Evolutionary conservation across 2,329 filamentous ascomycete genomes (phyloP), one percentile per base, ranked within the genome.

Genomic region (Neofusicoccum ribis): DNA sequence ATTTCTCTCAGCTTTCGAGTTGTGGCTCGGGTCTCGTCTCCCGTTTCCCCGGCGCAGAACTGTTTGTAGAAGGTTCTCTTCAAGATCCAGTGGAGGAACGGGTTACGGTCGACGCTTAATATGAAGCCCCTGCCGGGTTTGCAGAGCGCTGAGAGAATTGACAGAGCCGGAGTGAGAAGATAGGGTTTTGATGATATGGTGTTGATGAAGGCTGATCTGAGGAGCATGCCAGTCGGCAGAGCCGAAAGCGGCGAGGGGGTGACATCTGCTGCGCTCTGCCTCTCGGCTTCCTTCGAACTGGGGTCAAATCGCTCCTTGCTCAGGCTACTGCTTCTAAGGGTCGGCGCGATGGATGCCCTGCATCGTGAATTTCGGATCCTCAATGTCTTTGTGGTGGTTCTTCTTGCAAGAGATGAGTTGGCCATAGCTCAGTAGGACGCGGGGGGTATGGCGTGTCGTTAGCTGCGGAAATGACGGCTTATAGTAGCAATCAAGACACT

Each of bases 41-140:
- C 82, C 51, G 86, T 90, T 76, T 93, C 90, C 46, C 93, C 93
- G 0, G 92, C 92, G 76, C 93, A 97, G 75, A 96, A 97, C 72
- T 97, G 93, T 44, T 88, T 87, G 77, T 96, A 97, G 70, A 96
- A 91, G 0, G 92, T 95, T 73, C 88, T 86, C 74, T 92, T 92
- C 61, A 97, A 81, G 49, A 93, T 73, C 61, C 82, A 85, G 49
- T 88, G 87, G n/a, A 96, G 82, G 1, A 94, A 50, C 0, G 86
- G 86, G 27, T 64, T 64, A 6, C 49, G 49, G 61, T 64, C 61
- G n/a, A 56, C 49, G 49, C 54, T 54, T 14, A 64, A 34, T 2
- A 64, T n/a, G 37, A 37, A 44, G 11, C 37, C 9, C 9, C 59
- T 23, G 9, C 15, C 14, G 15, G 61, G 37, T n/a, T 64, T 52